phyloP scores from a whole-genome alignment of 495 filamentous ascomycete species.

The Penicillium roqueforti region DNA sequence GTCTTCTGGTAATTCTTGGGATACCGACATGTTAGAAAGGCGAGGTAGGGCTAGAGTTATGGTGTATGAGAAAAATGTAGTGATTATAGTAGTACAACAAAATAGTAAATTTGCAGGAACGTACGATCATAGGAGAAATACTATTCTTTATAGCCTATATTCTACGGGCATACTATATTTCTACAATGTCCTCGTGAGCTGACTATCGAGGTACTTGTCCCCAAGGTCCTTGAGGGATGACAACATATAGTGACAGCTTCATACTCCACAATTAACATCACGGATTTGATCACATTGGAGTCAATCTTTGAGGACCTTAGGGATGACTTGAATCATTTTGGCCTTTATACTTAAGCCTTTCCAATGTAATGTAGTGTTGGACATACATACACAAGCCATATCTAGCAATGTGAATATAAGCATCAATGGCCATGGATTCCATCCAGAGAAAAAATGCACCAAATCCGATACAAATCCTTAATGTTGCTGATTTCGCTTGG shows the following conservation, averaged over 20 bases:
- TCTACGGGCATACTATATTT: background rate
- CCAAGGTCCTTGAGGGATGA: conserved; percentile 34
- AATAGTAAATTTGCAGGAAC: background rate
- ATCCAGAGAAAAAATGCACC: too few relatives aligned
- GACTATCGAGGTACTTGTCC: conserved; percentile 36
- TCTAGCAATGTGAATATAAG: too few relatives aligned
- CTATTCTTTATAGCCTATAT: conserved; percentile 4
- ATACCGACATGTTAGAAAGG: background rate
- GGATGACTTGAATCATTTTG: background rate
- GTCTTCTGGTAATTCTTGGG: background rate
- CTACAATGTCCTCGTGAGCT: conserved; percentile 23
- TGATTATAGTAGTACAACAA: background rate
- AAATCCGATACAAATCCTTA: too few relatives aligned
- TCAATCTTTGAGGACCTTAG: conserved; percentile 25
- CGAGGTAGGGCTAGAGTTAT: background rate
- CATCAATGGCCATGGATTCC: too few relatives aligned
- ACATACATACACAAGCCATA: too few relatives aligned
- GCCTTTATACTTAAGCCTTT: background rate
- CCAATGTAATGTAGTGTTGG: background rate
- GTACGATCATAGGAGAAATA: background rate
- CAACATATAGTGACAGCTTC: background rate
- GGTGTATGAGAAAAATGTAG: background rate
- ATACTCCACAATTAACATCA: conserved; percentile 6
- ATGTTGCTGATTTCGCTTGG: too few relatives aligned
- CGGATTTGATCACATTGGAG: conserved; percentile 8